phyloP scores from a whole-genome alignment of 768 basidiomycete species.

The Podaxis rugospora region DNA sequence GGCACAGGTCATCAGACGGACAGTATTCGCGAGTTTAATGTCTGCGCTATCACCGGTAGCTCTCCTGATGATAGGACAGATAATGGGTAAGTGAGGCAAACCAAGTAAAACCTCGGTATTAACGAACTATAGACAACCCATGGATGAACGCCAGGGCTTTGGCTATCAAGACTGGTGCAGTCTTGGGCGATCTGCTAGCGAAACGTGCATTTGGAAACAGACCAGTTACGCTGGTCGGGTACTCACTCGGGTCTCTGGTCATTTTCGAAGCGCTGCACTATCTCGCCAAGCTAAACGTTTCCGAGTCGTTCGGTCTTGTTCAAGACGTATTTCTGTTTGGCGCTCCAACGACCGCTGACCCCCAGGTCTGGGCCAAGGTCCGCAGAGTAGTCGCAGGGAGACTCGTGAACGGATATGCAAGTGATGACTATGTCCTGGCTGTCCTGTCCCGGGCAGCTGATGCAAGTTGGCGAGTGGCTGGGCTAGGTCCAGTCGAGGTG shows the following conservation, averaged over 20 bases:
- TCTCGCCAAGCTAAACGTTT: conserved; percentile 39
- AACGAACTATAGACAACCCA: conserved; percentile 41
- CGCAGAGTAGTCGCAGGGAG: conserved; percentile 47
- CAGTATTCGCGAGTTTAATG: conserved; percentile 46
- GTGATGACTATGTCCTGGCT: conserved; percentile 50
- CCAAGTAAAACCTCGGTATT: neutral
- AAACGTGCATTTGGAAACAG: conserved; percentile 49
- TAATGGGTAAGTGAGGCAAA: conserved; percentile 37
- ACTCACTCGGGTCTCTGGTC: conserved; percentile 52
- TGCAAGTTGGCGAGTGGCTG: conserved; percentile 45
- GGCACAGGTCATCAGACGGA: conserved; percentile 44
- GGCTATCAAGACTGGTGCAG: conserved; percentile 48
- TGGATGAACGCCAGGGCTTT: conserved; percentile 55
- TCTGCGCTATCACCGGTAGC: conserved; percentile 46
- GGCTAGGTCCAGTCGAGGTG: conserved; percentile 39
- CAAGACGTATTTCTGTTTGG: conserved; percentile 56
- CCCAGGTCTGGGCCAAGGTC: conserved; percentile 37
- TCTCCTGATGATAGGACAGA: conserved; percentile 46
- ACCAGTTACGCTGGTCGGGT: conserved; percentile 52
- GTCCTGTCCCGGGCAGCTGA: conserved; percentile 44
- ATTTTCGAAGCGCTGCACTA: conserved; percentile 51
- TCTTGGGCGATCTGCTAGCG: conserved; percentile 46
- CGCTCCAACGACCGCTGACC: conserved; percentile 38
- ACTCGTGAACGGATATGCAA: conserved; percentile 50
- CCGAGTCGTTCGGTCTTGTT: conserved; percentile 41